Evolutionary conservation across 192 early-diverging fungal species (phyloP).

Genomic region (Lobosporangium transversale): DNA sequence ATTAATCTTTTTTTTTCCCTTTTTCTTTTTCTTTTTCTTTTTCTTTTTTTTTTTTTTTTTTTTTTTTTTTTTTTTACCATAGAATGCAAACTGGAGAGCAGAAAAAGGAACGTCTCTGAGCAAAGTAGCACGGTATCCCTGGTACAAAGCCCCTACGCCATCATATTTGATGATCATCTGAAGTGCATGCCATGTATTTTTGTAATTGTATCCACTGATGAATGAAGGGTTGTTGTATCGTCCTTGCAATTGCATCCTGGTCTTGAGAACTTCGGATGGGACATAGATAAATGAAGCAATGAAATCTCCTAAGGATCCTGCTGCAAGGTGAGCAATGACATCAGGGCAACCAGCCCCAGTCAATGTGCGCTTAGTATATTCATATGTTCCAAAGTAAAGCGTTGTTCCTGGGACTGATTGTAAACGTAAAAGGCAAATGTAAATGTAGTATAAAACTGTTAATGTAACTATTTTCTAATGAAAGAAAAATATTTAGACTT

Average conservation of each 20-base stretch:
- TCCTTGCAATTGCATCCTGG: conserved; percentile 83
- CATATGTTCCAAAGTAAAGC: conserved; percentile 68
- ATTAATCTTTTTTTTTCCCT: background rate
- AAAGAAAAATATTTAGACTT: no score
- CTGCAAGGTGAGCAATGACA: conserved; percentile 60
- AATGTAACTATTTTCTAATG: no score
- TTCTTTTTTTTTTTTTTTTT: background rate
- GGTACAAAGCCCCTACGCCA: conserved; percentile 67
- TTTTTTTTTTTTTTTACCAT: conserved; percentile 52
- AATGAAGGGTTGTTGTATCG: conserved; percentile 73
- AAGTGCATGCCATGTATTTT: conserved; percentile 70
- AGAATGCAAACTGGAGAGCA: conserved; percentile 68
- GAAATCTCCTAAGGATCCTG: conserved; percentile 66
- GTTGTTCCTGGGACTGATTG: conserved; percentile 62
- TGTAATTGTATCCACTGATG: conserved; percentile 77
- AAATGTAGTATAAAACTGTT: no score
- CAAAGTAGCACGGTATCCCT: conserved; percentile 67
- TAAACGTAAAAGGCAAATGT: background rate
- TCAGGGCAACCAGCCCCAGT: conserved; percentile 60
- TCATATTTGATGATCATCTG: conserved; percentile 69
- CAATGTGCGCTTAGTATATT: conserved; percentile 64
- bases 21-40: background rate
- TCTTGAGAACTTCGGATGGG: conserved; percentile 75
- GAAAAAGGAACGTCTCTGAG: conserved; percentile 68
- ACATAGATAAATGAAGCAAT: conserved; percentile 68